Base-by-base conservation (phyloP, 2,329 filamentous ascomycete species). In the Cladophialophora exuberans region DNA sequence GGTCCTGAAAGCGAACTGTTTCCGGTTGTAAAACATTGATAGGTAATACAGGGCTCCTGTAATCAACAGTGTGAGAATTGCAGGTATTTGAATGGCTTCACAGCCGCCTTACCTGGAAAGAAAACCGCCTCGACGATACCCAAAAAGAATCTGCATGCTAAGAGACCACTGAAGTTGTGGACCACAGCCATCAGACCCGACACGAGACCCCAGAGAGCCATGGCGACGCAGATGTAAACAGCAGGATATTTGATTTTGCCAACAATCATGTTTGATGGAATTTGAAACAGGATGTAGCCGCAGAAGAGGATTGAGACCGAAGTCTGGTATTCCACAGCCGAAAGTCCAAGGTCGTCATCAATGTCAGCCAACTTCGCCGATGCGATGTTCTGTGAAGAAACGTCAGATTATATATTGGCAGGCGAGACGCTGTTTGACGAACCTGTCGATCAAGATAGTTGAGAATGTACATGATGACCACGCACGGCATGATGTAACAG, bases 41-140 rank as follows among this genome's bases (percentile, higher is more conserved):
- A 76, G 61, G 23, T 67, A 73, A 52, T 70, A 75, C 1, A 76
- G 64, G 0, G 70, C 71, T 0, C 74, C 76, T 0, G 22, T 6
- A 3, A 42, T 42, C 39, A 42, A 22, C 18, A 23, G 9, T 7
- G 7, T n/a, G 3, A 7, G 39, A 13, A 36, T 15, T 6, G 17
- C 3, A 22, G 7, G 38, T 15, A 3, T n/a, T 38, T 9, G 13
- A 6, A 3, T 15, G 22, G n/a, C n/a, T n/a, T n/a, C n/a, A n/a
- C n/a, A n/a, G n/a, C n/a, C n/a, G n/a, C n/a, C n/a, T n/a, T 42
- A 42, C 39, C 39, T 42, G 75, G 76, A 63, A 83, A 82, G 66
- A 81, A 82, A 1, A 83, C 83, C 0, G 85, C 84, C 67, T 86
- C 83, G 45, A 85, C 71, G 56, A 84, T 83, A 3, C 83, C 83